Evolutionary conservation across 208 protist genomes (phyloP), one percentile per base, ranked within the genome.

Genomic region (Leishmania turanica): DNA sequence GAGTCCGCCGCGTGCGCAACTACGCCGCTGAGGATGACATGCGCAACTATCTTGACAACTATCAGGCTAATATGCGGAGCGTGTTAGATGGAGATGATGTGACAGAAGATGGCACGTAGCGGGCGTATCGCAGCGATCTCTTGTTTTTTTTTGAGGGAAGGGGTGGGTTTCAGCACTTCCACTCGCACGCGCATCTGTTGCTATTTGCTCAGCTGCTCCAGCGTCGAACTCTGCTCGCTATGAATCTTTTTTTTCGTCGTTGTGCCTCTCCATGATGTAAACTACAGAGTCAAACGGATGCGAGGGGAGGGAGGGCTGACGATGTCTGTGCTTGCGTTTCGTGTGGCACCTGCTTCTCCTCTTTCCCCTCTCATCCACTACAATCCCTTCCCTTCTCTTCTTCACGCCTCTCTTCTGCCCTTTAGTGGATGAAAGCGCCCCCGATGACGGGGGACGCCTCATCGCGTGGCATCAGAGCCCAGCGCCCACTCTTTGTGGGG

Each of bases 21-120:
- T 90, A 81, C 70, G 84, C 84, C 5, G 75, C 82, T 9, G 84
- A 90, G 71, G 72, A 68, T 15, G 87, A 90, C 72, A 85, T 82
- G 68, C 77, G 64, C 19, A 66, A 84, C 27, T 90, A 88, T 77
- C 71, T 90, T 42, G 54, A 69, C 31, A 66, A 69, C 69, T 82
- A 69, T 75, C 79, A 79, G 64, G 31, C 49, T 24, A 83, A 83
- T 49, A 73, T 80, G 75, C 79, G 70, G 70, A 77, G 75, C 49
- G 47, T 83, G 34, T 21, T 79, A n/a, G 73, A 34, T 13, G 17
- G 15, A 9, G 79, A 83, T 3, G 72, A 76, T 31, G 51, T 40
- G 24, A 9, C 53, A 45, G 72, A 40, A n/a, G 45, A 31, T 17
- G 15, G 51, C 40, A 4, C n/a, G 15, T 76, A 62, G 72, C 11